Percentiles rank a stretch among this genome's conserved stretches.
These are phyloP conservation scores for Cicer yamashitae DNA, from an alignment of 306 rosid genomes.

Conservation along the genomic window DNA sequence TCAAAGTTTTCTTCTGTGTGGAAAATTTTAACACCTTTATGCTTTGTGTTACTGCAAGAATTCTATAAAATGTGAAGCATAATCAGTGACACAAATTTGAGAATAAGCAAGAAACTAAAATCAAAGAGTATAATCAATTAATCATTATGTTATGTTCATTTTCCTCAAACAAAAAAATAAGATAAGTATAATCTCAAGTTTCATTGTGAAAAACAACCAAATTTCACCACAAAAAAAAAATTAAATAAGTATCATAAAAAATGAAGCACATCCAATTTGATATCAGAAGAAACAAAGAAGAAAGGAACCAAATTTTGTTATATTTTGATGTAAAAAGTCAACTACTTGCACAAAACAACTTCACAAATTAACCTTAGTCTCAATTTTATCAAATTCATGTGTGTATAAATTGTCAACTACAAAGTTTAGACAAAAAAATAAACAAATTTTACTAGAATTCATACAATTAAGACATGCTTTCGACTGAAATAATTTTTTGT, in stretches of 20 bases:
- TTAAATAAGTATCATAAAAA: neutral
- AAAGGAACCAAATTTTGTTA: conserved; percentile 1
- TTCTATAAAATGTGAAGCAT: conserved; percentile 48
- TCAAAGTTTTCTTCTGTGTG: conserved; percentile 41
- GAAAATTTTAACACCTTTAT: conserved; percentile 40
- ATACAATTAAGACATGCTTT: neutral
- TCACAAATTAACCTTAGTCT: conserved; percentile 3
- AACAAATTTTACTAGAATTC: neutral
- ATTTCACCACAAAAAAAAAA: neutral
- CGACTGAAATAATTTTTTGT: too few relatives aligned
- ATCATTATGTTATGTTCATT: neutral
- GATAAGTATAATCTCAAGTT: too few relatives aligned
- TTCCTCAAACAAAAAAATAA: neutral
- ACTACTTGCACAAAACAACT: neutral
- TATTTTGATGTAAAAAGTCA: neutral
- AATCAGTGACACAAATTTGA: conserved; percentile 27
- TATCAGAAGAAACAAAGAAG: conserved; percentile 11
- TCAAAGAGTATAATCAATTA: neutral
- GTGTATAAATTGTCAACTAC: neutral
- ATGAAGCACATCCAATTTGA: conserved; percentile 20
- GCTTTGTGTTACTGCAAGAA: conserved; percentile 43
- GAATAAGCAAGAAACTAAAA: conserved; percentile 21
- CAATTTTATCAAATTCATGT: neutral
- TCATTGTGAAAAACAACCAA: neutral
- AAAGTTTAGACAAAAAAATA: neutral